Base-by-base conservation (phyloP, 495 filamentous ascomycete species). In the Talaromyces adpressus region DNA sequence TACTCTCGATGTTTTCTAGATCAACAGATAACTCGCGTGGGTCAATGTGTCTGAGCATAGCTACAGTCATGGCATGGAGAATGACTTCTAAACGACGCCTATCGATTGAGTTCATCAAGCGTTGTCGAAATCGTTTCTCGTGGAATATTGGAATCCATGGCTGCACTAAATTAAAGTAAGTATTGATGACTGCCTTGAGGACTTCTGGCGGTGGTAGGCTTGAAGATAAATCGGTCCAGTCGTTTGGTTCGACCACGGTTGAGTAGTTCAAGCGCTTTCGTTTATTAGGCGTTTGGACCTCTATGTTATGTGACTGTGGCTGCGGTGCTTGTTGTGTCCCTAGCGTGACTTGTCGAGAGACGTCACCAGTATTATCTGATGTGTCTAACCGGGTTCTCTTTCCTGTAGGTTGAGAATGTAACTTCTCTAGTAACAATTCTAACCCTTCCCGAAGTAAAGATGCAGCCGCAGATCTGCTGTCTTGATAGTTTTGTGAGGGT, bases 91-190 rank as follows among this genome's bases (percentile, higher is more conserved):
- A 39, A 39, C 36, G 12, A 39, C 36, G 36, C 8, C 12, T 39
- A 1, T 39, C 36, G 36, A 39, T 1, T 8, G 36, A 8, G 12
- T 16, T 39, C 36, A 14, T 29, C 18, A 74, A 49, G 29, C 67
- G 57, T 36, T 49, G 57, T 2, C 66, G 68, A 58, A 78, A 73
- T 25, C 67, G 63, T 18, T 62, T 68, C 36, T 72, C 70, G 41
- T 78, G 74, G 6, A 78, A 51, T 9, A 77, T 72, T 11, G 75
- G 75, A 23, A 73, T 76, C 74, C 74, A 77, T n/a, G 70, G 75
- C 57, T 78, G 75, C 2, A 74, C 65, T 0, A 66, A 56, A 2
- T 36, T 57, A 61, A 76, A 78, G 62, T 76, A 73, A 14, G 65
- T 57, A 30, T 73, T 68, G 4, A 76, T 62, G 3, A 69, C 63